These are phyloP conservation scores for Phytopythium aichiense DNA, from an alignment of 352 stramenopile genomes.

Conservation along the genomic window DNA sequence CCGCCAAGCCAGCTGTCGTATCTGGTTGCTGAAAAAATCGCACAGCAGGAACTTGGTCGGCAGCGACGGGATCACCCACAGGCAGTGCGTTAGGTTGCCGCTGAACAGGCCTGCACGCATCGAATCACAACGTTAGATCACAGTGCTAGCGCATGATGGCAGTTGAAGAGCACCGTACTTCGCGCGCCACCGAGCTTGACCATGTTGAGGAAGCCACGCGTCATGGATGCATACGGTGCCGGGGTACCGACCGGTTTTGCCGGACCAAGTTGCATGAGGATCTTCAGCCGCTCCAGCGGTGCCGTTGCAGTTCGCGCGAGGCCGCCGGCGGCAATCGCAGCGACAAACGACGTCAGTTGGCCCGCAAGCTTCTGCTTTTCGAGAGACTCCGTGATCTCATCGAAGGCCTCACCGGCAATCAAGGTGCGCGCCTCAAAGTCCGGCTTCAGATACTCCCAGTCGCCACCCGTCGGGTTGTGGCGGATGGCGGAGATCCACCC, in stretches of 20 bases:
- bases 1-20: conserved; percentile 16
- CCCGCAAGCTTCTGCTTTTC: conserved; percentile 19
- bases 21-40: conserved; percentile 60
- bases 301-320: conserved; percentile 62
- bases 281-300: conserved; percentile 78
- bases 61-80: conserved; percentile 80
- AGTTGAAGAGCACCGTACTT: conserved; percentile 18
- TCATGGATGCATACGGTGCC: conserved; percentile 42
- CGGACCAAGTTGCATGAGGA: conserved; percentile 63
- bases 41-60: conserved; percentile 77
- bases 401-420: conserved; percentile 12
- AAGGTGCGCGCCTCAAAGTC: conserved; percentile 18
- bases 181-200: conserved; percentile 47
- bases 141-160: neutral
- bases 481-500: conserved; percentile 73
- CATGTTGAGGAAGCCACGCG: conserved; percentile 64
- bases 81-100: conserved; percentile 75
- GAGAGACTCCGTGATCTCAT: conserved; percentile 19
- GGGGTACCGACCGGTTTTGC: conserved; percentile 7
- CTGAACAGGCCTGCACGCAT: conserved; percentile 49
- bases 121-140: neutral
- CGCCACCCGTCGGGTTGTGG: conserved; percentile 55
- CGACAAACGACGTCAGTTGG: conserved; percentile 50
- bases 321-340: conserved; percentile 61
- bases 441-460: conserved; percentile 50